These are phyloP conservation scores for Bipolaris oryzae DNA, from an alignment of 2,329 filamentous ascomycete species.

Conservation along the genomic window DNA sequence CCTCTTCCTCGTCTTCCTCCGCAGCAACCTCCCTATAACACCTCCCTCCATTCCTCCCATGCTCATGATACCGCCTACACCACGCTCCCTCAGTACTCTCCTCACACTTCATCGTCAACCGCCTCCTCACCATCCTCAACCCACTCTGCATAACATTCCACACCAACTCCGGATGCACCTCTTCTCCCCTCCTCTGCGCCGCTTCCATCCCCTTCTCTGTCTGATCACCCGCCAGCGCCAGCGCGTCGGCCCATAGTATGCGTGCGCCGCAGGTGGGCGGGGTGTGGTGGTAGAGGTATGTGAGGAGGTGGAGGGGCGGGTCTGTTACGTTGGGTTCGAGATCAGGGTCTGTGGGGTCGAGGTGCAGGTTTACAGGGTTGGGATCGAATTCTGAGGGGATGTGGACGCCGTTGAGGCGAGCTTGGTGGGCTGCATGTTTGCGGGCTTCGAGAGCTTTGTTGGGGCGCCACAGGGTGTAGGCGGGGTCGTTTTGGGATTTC, in stretches of 20 bases:
- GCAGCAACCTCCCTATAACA: slow-evolving; percentile 34
- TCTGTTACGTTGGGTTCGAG: slow-evolving; percentile 19
- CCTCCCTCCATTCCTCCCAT: slow-evolving; percentile 22
- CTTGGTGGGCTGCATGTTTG: background rate
- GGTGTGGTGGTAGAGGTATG: slow-evolving; percentile 33
- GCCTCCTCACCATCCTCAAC: slow-evolving; percentile 29
- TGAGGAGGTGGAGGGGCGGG: slow-evolving; percentile 21
- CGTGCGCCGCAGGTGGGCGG: slow-evolving; percentile 28
- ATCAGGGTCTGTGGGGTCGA: slow-evolving; percentile 18
- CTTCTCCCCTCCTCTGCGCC: background rate
- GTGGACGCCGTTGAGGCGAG: background rate
- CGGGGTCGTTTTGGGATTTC: background rate
- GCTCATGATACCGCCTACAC: slow-evolving; percentile 43
- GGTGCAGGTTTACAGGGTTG: slow-evolving; percentile 12
- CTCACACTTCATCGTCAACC: slow-evolving; percentile 42
- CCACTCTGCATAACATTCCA: slow-evolving; percentile 36
- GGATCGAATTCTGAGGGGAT: slow-evolving; percentile 10
- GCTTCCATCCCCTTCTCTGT: slow-evolving; percentile 13
- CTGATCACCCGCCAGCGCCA: slow-evolving; percentile 33
- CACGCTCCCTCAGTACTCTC: slow-evolving; percentile 34
- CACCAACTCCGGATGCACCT: slow-evolving; percentile 25
- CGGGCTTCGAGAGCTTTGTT: slow-evolving; percentile 18
- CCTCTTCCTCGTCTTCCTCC: background rate
- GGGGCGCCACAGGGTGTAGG: slow-evolving; percentile 19
- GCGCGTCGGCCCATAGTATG: slow-evolving; percentile 41